Conservation (phyloP, 1,139 yeast genomes). For the Nadsonia commutata region DNA sequence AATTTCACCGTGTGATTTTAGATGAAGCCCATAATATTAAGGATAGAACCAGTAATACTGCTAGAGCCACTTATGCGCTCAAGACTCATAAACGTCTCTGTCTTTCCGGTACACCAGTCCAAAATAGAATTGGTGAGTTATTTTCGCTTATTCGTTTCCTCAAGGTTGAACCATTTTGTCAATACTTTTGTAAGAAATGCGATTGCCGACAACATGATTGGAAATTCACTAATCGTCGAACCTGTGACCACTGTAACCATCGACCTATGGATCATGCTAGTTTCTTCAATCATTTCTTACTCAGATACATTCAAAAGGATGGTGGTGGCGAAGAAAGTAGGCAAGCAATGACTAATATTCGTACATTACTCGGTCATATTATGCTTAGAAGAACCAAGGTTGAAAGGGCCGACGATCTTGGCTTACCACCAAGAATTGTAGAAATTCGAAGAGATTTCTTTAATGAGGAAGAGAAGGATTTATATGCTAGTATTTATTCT, state of each 20-base stretch:
- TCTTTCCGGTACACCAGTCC: constrained; percentile 89
- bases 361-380: constrained; percentile 54
- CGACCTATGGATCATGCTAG: constrained; percentile 89
- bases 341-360: constrained; percentile 62
- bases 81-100: constrained; percentile 73
- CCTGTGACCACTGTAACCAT: constrained; percentile 79
- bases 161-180: constrained; percentile 71
- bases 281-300: constrained; percentile 86
- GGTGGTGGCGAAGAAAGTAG: constrained; percentile 74
- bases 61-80: constrained; percentile 73
- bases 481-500: constrained; percentile 74
- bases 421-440: constrained; percentile 87
- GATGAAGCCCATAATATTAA: constrained; percentile 98
- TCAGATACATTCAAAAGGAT: constrained; percentile 76
- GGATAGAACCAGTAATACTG: constrained; percentile 84
- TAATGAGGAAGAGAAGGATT: constrained; percentile 87
- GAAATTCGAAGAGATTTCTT: constrained; percentile 75
- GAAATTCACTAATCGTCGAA: constrained; percentile 69
- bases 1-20: constrained; percentile 73
- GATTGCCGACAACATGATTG: constrained; percentile 69
- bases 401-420: constrained; percentile 93
- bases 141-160: constrained; percentile 79
- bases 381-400: constrained; percentile 91
- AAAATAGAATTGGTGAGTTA: constrained; percentile 90
- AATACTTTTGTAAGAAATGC: constrained; percentile 84